These are phyloP conservation scores for Pelargonium fulgidum DNA, from an alignment of 441 rosid species.

Conservation along the genomic window DNA sequence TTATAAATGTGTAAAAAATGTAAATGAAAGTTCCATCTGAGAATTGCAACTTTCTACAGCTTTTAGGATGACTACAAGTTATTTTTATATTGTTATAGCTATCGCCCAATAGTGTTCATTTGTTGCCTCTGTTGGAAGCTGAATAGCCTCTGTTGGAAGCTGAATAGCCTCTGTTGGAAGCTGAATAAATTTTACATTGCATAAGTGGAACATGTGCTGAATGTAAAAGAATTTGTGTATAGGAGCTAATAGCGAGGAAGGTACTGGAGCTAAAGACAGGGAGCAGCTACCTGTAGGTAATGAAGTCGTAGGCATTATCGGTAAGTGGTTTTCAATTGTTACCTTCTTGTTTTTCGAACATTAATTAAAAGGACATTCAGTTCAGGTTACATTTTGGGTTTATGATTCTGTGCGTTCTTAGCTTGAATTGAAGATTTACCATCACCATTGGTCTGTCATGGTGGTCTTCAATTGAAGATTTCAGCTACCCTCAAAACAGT, in stretches of 20 bases:
- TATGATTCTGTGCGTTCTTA: background rate
- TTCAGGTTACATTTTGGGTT: background rate
- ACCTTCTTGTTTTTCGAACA: background rate
- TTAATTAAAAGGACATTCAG: constrained; percentile 14
- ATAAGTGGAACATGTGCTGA: constrained; percentile 20
- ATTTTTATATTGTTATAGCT: constrained; percentile 14
- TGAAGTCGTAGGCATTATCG: constrained; percentile 30
- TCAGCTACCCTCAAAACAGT: background rate
- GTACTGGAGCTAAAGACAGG: constrained; percentile 3
- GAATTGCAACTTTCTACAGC: constrained; percentile 6
- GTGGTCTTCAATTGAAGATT: background rate
- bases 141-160: too few relatives aligned
- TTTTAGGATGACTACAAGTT: constrained; percentile 12
- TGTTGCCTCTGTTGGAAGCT: constrained; percentile 13
- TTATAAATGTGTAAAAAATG: constrained; percentile 19
- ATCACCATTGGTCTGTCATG: background rate
- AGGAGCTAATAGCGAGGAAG: constrained; percentile 19
- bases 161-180: background rate
- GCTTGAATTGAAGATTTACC: background rate
- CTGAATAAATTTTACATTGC: background rate
- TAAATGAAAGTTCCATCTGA: constrained; percentile 19
- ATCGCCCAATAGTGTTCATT: constrained; percentile 14
- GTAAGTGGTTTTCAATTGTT: constrained; percentile 29
- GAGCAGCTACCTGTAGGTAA: constrained; percentile 21
- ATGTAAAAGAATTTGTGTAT: constrained; percentile 2